Evolutionary conservation across 805 yeast species (phyloP).

Genomic region (Wickerhamomyces bisporus): DNA sequence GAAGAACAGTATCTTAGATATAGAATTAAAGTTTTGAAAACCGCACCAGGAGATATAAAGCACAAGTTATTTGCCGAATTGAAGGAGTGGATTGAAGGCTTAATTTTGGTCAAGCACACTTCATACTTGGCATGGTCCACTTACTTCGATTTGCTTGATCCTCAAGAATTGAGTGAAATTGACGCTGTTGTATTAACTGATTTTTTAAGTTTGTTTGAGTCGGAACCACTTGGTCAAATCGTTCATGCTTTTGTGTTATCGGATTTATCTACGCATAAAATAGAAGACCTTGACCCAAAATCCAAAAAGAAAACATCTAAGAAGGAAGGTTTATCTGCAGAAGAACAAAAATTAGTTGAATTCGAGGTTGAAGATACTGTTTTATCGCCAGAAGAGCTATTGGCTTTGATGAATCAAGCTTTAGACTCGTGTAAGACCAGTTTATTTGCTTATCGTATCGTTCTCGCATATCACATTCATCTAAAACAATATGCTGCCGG

Average conservation of each 20-base stretch:
- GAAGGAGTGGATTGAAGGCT: slow-evolving; percentile 56
- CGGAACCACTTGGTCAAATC: slow-evolving; percentile 56
- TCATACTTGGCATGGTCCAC: slow-evolving; percentile 67
- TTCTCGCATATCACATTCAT: slow-evolving; percentile 54
- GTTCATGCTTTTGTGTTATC: slow-evolving; percentile 62
- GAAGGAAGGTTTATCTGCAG: slow-evolving; percentile 15
- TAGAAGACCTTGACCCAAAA: slow-evolving; percentile 16
- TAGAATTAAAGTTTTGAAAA: slow-evolving; percentile 46
- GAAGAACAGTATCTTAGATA: slow-evolving; percentile 61
- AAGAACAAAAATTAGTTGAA: slow-evolving; percentile 22
- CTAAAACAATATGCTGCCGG: slow-evolving; percentile 61
- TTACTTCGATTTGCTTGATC: slow-evolving; percentile 72
- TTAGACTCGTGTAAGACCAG: slow-evolving; percentile 40
- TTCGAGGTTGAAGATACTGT: slow-evolving; percentile 20
- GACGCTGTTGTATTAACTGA: slow-evolving; percentile 42
- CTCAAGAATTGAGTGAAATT: slow-evolving; percentile 40
- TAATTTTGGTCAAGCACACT: slow-evolving; percentile 62
- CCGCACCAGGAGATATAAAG: slow-evolving; percentile 44
- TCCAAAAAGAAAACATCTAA: slow-evolving; percentile 14
- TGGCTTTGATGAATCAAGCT: slow-evolving; percentile 47
- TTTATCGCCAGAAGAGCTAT: slow-evolving; percentile 44
- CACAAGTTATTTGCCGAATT: slow-evolving; percentile 36
- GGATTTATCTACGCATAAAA: slow-evolving; percentile 56
- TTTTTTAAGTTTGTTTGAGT: slow-evolving; percentile 52
- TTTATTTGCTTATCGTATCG: slow-evolving; percentile 60